Conservation (phyloP, 495 filamentous ascomycete genomes). For the Bathelium albidoporum region DNA sequence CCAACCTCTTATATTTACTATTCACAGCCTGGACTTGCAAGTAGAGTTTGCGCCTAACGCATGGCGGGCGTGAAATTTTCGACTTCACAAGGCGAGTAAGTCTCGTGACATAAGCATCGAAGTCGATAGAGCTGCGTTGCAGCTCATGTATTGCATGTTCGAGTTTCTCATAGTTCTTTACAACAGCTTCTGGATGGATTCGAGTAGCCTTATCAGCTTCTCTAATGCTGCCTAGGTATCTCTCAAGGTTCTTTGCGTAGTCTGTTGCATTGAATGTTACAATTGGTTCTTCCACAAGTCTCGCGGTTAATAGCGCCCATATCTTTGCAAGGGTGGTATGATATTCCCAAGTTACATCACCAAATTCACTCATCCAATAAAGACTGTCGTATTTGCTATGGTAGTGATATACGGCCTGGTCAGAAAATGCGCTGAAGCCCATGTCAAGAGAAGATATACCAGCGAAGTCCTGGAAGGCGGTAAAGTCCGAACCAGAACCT, state of each 20-base stretch:
- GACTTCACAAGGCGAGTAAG: too few species aligned
- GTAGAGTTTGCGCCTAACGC: too few species aligned
- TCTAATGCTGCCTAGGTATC: constrained; percentile 19
- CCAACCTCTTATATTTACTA: constrained; percentile 23
- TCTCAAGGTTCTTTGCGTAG: constrained; percentile 18
- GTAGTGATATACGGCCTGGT: constrained; percentile 28
- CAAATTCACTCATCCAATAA: constrained; percentile 28
- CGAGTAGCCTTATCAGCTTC: constrained; percentile 11
- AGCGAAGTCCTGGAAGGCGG: constrained; percentile 24
- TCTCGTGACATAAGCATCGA: too few species aligned
- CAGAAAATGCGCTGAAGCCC: constrained; percentile 15
- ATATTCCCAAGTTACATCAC: constrained; percentile 23
- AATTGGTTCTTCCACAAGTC: constrained; percentile 25
- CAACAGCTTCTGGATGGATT: too few species aligned
- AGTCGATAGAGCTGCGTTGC: constrained; percentile 4
- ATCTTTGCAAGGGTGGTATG: constrained; percentile 26
- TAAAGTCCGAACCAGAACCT: constrained; percentile 25
- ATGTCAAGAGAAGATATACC: constrained; percentile 25
- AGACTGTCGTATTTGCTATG: constrained; percentile 28
- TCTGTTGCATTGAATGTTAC: constrained; percentile 28
- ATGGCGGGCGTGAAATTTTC: too few species aligned
- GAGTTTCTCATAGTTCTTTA: too few species aligned
- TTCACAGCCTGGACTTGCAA: constrained; percentile 16
- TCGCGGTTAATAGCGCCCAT: constrained; percentile 29
- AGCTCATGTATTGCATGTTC: constrained; percentile 13